Base-by-base conservation (phyloP, 2,329 filamentous ascomycete species). In the Dactylellina leptospora region DNA sequence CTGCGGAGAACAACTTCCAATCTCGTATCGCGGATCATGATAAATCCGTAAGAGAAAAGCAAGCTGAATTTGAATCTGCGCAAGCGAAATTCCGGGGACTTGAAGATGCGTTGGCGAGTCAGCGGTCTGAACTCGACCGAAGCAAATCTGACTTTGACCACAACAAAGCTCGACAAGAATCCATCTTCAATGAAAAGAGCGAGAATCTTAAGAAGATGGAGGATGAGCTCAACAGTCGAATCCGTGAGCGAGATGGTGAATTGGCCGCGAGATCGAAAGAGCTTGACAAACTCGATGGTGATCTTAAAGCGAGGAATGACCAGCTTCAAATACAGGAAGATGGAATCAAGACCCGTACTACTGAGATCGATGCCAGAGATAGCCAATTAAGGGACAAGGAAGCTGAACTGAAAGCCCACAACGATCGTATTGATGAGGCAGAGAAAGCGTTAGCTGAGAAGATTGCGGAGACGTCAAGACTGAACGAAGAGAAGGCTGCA, bases 371-470 rank as follows among this genome's bases (percentile, higher is more conserved):
- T 25, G 30, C 47, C n/a, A 38, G 44, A 13, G 25, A 11, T 16
- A 40, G 54, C 18, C 18, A 36, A 3, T 13, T 68, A n/a, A 47
- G 28, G 4, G 25, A 11, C 13, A 53, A 47, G 54, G 53, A 63
- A 27, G 23, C 23, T n/a, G 36, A 54, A 10, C 5, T 71, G 20
- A 56, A 61, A 23, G 33, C 50, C 5, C 48, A 62, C 18, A 33
- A 58, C 13, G 40, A 44, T 4, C 44, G 54, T 25, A 36, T 63
- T 4, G 44, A 40, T 8, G 51, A 58, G 9, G 58, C 66, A 4
- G 45, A 63, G 27, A 62, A 45, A 42, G 30, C 33, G 8, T 33
- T 63, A 16, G 40, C 18, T 16, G 64, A 70, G 18, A 61, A 56
- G 25, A 16, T 48, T 3, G 55, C 48, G 6, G 18, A 40, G n/a